These are phyloP conservation scores for Lonicera japonica DNA, from an alignment of 129 eudicot species.

Conservation along the genomic window DNA sequence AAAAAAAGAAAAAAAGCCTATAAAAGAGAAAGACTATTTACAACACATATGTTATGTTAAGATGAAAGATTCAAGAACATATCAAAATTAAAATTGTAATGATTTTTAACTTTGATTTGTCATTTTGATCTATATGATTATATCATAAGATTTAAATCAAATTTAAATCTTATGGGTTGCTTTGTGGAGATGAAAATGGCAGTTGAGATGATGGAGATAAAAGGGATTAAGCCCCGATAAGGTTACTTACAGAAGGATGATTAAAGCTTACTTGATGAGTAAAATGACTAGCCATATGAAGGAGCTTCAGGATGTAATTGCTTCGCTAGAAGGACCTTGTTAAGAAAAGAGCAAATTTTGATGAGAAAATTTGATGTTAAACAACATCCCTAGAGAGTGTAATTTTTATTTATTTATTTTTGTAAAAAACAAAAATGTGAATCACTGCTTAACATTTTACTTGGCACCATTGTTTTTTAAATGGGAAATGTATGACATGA, in stretches of 20 bases:
- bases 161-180: constrained; percentile 97
- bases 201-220: constrained; percentile 68
- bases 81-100: too few species aligned
- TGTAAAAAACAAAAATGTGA: too few species aligned
- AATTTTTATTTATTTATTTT: neutral
- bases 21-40: too few species aligned
- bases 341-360: neutral
- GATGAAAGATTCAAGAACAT: too few species aligned
- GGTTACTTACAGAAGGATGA: constrained; percentile 84
- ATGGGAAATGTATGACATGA: too few species aligned
- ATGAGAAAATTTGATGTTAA: neutral
- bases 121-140: too few species aligned
- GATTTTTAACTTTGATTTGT: too few species aligned
- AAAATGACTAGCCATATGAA: constrained; percentile 75
- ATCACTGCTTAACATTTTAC: too few species aligned
- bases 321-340: constrained; percentile 23
- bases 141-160: too few species aligned
- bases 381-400: neutral
- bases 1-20: too few species aligned
- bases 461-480: too few species aligned
- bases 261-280: constrained; percentile 56
- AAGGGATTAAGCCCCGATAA: constrained; percentile 70
- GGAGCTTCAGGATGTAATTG: constrained; percentile 51
- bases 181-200: constrained; percentile 80
- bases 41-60: too few species aligned